A percentile compares a stretch with the other conserved stretches of the same genome.
Conservation (phyloP, 371 early-diverging fungal genomes). For the Thermomucor indicae-seudaticae region DNA sequence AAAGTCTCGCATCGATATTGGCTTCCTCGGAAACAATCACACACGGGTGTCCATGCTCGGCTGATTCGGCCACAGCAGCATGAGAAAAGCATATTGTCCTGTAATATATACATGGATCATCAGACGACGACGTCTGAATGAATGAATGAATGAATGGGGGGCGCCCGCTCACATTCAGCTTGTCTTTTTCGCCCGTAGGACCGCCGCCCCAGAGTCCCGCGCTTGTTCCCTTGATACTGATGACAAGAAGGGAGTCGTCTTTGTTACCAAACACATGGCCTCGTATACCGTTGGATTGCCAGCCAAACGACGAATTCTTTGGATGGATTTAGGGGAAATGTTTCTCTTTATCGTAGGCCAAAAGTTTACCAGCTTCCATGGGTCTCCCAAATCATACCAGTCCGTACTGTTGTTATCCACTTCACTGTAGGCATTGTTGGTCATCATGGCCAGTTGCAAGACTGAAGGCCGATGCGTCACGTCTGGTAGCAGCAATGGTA, state of each 20-base stretch:
- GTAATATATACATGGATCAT: not conserved
- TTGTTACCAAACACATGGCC: constrained; percentile 86
- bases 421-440: constrained; percentile 64
- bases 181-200: constrained; percentile 76
- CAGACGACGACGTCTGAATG: not conserved
- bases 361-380: constrained; percentile 56
- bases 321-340: not conserved
- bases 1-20: constrained; percentile 56
- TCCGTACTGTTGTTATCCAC: constrained; percentile 43
- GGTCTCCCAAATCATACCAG: constrained; percentile 72
- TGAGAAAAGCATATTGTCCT: constrained; percentile 93
- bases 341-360: not conserved
- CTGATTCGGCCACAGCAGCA: constrained; percentile 96
- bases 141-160: not conserved
- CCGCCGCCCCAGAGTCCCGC: constrained; percentile 72
- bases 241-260: constrained; percentile 64
- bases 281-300: constrained; percentile 82
- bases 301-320: constrained; percentile 84
- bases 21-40: constrained; percentile 70
- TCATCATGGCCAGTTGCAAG: constrained; percentile 69
- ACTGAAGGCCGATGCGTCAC: constrained; percentile 69
- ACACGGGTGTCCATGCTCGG: constrained; percentile 80
- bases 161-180: constrained; percentile 61
- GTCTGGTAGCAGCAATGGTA: constrained; percentile 58
- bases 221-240: constrained; percentile 92